Evolutionary conservation across 2,329 filamentous ascomycete genomes (phyloP), one percentile per base, ranked within the genome.

Genomic region (Atkinsonella texensis): DNA sequence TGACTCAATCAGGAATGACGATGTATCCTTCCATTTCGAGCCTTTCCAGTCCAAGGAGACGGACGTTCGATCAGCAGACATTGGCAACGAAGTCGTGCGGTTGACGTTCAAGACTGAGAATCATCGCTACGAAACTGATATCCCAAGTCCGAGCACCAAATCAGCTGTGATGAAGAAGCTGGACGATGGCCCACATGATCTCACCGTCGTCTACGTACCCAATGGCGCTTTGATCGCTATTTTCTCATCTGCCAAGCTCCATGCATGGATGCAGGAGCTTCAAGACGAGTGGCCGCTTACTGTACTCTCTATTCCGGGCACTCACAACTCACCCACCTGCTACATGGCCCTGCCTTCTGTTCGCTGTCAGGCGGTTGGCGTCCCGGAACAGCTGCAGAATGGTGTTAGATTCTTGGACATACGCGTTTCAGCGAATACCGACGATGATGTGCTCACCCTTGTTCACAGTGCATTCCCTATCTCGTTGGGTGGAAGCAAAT

Each of bases 321-420:
- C 93, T 0, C 93, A 98, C 74, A 97, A 98, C 70, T 88, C 87
- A 17, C 88, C 93, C 7, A 94, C 90, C 10, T 85, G 80, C 70
- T 77, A 94, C 72, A 77, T 80, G 47, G 90, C 93, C 12, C 77
- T 96, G 5, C 93, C 93, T 1, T 95, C 89, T 1, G 93, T 97
- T 39, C 85, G 93, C 40, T 97, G 93, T 68, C 93, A 98, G 70
- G 84, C 87, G 35, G 88, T 90, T 17, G 74, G 80, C 54, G 76
- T 94, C 5, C 74, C 75, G 47, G 80, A 84, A 50, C 93, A 98
- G 68, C 80, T 98, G 31, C 75, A 83, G 52, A 91, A 95, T 64
- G 93, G 93, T 31, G 85, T 97, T 45, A 88, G 93, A 49, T 97
- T 96, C 74, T 83, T 98, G 58, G 93, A 98, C 65, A 80, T 98